Percentiles rank a stretch among this genome's conserved stretches.
phyloP scores from a whole-genome alignment of 73 alveolate species.

The Uronychia setigera region DNA sequence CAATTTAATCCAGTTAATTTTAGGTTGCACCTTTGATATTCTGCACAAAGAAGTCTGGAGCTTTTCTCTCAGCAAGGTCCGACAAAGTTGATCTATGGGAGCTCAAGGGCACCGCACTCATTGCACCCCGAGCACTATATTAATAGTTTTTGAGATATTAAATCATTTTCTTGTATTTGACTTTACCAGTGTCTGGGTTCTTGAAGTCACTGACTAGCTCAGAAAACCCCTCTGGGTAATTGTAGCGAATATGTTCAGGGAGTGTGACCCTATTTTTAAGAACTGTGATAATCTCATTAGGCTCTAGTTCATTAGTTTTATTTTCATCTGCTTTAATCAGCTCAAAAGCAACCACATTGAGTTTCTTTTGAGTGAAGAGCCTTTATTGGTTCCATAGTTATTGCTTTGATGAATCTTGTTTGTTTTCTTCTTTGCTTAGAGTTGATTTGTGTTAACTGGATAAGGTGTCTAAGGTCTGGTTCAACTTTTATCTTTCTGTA shows the following conservation, averaged over 20 bases:
- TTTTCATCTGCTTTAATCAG: conserved; percentile 21
- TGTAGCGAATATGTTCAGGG: conserved; percentile 33
- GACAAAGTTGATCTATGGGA: neutral
- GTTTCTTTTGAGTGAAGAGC: conserved; percentile 43
- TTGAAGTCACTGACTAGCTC: conserved; percentile 13
- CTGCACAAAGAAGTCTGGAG: neutral
- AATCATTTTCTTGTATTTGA: conserved; percentile 27
- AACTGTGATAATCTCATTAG: conserved; percentile 20
- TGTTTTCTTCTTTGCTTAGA: neutral
- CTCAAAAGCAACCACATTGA: conserved; percentile 35
- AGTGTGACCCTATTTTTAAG: conserved; percentile 24
- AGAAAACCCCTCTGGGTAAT: conserved; percentile 12
- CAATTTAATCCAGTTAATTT: conserved; percentile 12
- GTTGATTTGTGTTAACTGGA: neutral
- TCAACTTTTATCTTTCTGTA: neutral
- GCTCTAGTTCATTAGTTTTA: neutral
- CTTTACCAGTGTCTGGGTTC: conserved; percentile 22
- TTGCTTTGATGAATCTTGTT: neutral
- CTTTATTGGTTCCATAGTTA: conserved; percentile 31
- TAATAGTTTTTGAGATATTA: conserved; percentile 16
- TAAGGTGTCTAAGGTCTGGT: neutral
- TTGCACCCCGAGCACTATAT: conserved; percentile 1
- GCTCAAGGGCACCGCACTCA: neutral
- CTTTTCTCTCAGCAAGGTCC: neutral
- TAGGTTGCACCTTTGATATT: neutral